Base-by-base conservation (phyloP, 2,329 filamentous ascomycete species). In the Aspergillaceae sp. region DNA sequence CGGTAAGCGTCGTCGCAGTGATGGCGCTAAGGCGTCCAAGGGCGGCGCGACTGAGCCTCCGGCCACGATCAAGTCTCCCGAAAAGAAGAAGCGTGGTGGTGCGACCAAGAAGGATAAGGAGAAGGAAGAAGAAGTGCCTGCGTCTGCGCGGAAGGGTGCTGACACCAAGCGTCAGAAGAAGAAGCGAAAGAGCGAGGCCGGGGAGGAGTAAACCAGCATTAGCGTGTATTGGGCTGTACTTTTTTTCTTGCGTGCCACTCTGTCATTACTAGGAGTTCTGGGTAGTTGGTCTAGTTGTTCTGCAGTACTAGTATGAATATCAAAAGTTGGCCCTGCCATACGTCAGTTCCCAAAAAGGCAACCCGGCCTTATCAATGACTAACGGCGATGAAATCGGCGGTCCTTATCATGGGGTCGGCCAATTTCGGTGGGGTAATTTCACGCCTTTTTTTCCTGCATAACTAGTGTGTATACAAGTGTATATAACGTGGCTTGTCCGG, bases 161-260 rank as follows among this genome's bases (percentile, higher is more conserved):
- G 64, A 68, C 11, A 49, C 45, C 37, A 69, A 66, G 56, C 64
- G 64, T 52, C 57, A 55, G 34, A 65, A 62, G 55, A 74, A 74
- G 64, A 74, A 74, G 68, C 65, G 68, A 52, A 73, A 72, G 68
- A 72, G 69, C 53, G 68, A 71, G 50, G 63, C 52, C 33, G 55
- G 40, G 29, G 53, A 58, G 9, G 57, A 60, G 45, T 61, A 53
- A 53, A 26, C 26, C 10, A 9, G 36, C 26, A 26, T 26, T 38
- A 19, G 19, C 9, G 19, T 7, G 6, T 38, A 26, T 8, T 38
- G 26, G n/a, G 19, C 11, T 38, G 36, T 26, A 38, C 19, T 27
- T 27, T 19, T 38, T 8, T 26, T 38, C 7, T 26, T 38, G 42
- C 44, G 19, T 19, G 19, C 19, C 19, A 19, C 19, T 41, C 45